Evolutionary conservation across 2,329 filamentous ascomycete genomes (phyloP).

Genomic region (Ambrosiella xylebori): DNA sequence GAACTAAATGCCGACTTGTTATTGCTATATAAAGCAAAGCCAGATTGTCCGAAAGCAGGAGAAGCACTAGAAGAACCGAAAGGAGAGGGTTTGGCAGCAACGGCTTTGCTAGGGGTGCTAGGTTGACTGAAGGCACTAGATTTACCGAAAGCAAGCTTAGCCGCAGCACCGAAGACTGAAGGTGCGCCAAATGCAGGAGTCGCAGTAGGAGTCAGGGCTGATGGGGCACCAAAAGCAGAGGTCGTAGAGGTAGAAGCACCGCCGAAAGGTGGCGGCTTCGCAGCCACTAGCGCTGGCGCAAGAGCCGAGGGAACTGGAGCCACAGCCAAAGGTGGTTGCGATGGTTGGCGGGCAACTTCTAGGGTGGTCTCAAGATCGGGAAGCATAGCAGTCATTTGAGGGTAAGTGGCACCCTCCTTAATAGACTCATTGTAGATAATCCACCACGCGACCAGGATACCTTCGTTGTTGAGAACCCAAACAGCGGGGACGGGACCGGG

Average conservation of each 20-base stretch:
- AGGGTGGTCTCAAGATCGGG: constrained; percentile 18
- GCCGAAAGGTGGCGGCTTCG: constrained; percentile 14
- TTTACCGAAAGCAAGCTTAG: constrained; percentile 26
- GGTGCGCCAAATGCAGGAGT: constrained; percentile 15
- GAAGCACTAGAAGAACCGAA: constrained; percentile 11
- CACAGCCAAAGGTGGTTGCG: constrained; percentile 14
- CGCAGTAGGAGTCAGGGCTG: constrained; percentile 13
- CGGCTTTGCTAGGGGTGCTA: constrained; percentile 23
- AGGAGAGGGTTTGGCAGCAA: constrained; percentile 2
- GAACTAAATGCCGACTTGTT: constrained; percentile 10
- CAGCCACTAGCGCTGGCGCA: constrained; percentile 18
- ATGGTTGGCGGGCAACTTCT: constrained; percentile 15
- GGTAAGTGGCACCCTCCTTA: constrained; percentile 52
- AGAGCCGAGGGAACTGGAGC: constrained; percentile 15
- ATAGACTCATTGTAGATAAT: constrained; percentile 80
- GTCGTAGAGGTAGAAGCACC: constrained; percentile 14
- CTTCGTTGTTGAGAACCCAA: constrained; percentile 76
- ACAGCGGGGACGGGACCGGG: constrained; percentile 66
- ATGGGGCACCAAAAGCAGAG: constrained; percentile 20
- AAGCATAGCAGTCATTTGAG: constrained; percentile 41
- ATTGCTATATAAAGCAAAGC: constrained; percentile 38
- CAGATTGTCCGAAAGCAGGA: constrained; percentile 21
- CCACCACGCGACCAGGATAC: constrained; percentile 77
- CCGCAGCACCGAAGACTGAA: constrained; percentile 8
- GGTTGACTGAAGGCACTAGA: constrained; percentile 31